Percentiles rank a stretch among this genome's conserved stretches.
phyloP scores from a whole-genome alignment of 371 early-diverging fungal species.

The Mycotypha africana region DNA sequence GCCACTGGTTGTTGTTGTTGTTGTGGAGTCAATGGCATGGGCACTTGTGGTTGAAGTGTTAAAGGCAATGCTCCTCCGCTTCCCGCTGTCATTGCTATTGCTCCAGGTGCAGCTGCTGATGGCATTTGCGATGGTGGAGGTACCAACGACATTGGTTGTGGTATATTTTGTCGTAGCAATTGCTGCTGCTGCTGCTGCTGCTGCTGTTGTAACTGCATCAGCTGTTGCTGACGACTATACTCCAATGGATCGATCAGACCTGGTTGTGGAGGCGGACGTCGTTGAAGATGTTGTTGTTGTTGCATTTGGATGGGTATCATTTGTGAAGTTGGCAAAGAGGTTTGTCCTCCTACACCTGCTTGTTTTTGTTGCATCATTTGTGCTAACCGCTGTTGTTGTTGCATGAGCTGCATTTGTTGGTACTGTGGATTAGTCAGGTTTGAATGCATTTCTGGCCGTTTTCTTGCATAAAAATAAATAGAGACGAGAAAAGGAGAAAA shows the following conservation, averaged over 20 bases:
- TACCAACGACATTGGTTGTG: not conserved
- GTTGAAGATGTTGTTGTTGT: not conserved
- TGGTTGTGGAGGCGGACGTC: not conserved
- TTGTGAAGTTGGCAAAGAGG: not conserved
- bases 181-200: not conserved
- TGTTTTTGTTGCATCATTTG: constrained; percentile 12
- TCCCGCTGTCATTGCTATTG: too few species aligned
- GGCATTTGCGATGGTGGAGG: not conserved
- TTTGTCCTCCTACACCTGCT: too few species aligned
- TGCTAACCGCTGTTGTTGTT: constrained; percentile 12
- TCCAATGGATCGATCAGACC: too few species aligned
- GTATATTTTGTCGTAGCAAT: not conserved
- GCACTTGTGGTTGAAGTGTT: too few species aligned
- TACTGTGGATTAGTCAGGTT: constrained; percentile 9
- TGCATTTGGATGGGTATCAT: not conserved
- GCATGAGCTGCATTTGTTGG: constrained; percentile 8
- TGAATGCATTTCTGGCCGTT: constrained; percentile 8
- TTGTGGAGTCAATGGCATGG: too few species aligned
- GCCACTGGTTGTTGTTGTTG: constrained; percentile 1
- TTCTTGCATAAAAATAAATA: too few species aligned
- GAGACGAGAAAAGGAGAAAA: too few species aligned
- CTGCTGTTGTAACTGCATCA: not conserved
- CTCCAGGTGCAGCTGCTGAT: too few species aligned
- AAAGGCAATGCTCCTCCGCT: too few species aligned
- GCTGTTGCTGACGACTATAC: too few species aligned